Evolutionary conservation across 2,329 filamentous ascomycete genomes (phyloP).

Genomic region (Colletotrichum destructivum): DNA sequence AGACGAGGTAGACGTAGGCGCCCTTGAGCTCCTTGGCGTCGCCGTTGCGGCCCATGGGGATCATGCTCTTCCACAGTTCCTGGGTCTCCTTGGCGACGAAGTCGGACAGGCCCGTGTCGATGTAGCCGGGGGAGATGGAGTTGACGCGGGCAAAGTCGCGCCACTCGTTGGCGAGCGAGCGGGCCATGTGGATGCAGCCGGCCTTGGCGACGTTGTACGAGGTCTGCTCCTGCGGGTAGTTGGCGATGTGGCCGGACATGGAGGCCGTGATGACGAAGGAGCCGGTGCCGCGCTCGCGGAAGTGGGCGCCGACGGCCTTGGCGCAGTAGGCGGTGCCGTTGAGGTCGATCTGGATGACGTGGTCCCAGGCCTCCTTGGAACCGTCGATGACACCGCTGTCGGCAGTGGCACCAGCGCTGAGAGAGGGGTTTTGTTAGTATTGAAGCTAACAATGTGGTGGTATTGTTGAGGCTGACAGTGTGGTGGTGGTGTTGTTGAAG

Average conservation of each 20-base stretch:
- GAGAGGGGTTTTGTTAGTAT: constrained; percentile 12
- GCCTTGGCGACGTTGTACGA: constrained; percentile 78
- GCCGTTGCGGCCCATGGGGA: constrained; percentile 80
- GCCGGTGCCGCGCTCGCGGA: constrained; percentile 74
- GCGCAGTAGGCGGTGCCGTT: constrained; percentile 81
- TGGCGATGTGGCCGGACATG: constrained; percentile 80
- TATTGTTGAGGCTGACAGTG: no score
- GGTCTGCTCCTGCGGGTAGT: constrained; percentile 78
- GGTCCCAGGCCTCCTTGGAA: constrained; percentile 76
- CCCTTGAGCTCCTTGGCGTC: constrained; percentile 80
- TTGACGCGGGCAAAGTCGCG: constrained; percentile 77
- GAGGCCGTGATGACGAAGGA: constrained; percentile 79
- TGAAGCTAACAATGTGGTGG: no score
- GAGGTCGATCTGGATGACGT: constrained; percentile 75
- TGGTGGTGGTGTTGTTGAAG: no score
- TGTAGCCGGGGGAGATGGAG: constrained; percentile 77
- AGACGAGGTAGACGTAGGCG: constrained; percentile 83
- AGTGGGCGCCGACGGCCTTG: constrained; percentile 74
- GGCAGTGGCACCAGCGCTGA: constrained; percentile 76
- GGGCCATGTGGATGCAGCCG: constrained; percentile 64
- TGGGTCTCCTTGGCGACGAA: constrained; percentile 78
- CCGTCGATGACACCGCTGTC: constrained; percentile 78
- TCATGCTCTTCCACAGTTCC: constrained; percentile 81
- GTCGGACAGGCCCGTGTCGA: constrained; percentile 76
- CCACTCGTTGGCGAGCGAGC: constrained; percentile 74